These are phyloP conservation scores for Achaetomiella virescens DNA, from an alignment of 495 filamentous ascomycete species.

Conservation along the genomic window DNA sequence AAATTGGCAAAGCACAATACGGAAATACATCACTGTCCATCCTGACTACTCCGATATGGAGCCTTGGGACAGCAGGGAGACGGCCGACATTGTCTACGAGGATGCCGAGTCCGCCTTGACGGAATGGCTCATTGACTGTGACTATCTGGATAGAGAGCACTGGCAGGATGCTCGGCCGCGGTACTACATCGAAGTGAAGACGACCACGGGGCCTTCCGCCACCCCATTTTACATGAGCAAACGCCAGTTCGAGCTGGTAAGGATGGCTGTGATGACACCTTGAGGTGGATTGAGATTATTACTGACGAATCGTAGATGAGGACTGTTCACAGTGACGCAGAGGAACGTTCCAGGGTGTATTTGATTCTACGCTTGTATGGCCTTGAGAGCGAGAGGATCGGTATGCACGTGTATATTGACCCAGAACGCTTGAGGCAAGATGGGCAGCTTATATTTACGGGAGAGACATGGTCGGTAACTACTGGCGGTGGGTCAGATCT, in stretches of 20 bases:
- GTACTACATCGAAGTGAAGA: constrained; percentile 46
- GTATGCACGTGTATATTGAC: constrained; percentile 2
- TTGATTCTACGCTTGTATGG: constrained; percentile 2
- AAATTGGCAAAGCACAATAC: constrained; percentile 45
- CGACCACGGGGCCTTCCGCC: constrained; percentile 33
- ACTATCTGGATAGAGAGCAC: constrained; percentile 22
- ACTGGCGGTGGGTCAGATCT: too few relatives aligned
- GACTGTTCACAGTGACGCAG: constrained; percentile 1
- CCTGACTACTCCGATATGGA: constrained; percentile 33
- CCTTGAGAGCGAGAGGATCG: background rate
- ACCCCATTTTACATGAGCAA: constrained; percentile 41
- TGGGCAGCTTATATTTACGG: constrained; percentile 1
- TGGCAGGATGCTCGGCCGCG: constrained; percentile 27
- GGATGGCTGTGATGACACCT: background rate
- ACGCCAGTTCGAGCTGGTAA: constrained; percentile 33
- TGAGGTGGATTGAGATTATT: background rate
- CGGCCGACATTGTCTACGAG: constrained; percentile 38
- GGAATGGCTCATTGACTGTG: constrained; percentile 27
- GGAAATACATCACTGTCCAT: constrained; percentile 28
- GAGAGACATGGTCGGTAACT: constrained; percentile 10
- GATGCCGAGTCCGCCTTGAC: constrained; percentile 32
- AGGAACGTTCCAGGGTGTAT: background rate
- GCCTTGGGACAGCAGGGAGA: constrained; percentile 35
- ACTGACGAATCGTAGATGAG: background rate
- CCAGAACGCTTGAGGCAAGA: constrained; percentile 1